phyloP scores from a whole-genome alignment of 2,329 filamentous ascomycete species.

The Aquanectria penicillioides region DNA sequence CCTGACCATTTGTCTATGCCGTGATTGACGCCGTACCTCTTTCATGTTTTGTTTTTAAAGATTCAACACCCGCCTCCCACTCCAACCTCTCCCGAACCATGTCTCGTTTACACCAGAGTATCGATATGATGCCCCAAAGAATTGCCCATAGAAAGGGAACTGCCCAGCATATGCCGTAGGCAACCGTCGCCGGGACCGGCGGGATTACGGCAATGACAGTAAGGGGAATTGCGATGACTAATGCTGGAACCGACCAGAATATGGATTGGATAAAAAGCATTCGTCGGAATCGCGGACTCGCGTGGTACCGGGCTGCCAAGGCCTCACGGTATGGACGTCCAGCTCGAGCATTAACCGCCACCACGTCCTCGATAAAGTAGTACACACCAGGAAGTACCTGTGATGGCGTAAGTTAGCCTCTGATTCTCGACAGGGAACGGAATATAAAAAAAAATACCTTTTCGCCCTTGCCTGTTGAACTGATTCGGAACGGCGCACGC shows the following conservation, averaged over 20 bases:
- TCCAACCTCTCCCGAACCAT: slow-evolving; percentile 51
- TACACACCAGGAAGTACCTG: slow-evolving; percentile 69
- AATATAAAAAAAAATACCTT: slow-evolving; percentile 43
- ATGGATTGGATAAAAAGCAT: slow-evolving; percentile 53
- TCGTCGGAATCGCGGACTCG: slow-evolving; percentile 52
- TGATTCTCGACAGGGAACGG: too few relatives aligned
- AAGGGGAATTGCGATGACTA: slow-evolving; percentile 49
- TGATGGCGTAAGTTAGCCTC: too few relatives aligned
- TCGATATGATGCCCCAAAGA: slow-evolving; percentile 48
- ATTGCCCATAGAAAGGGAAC: slow-evolving; percentile 51
- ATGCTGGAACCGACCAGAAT: slow-evolving; percentile 53
- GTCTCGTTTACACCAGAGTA: slow-evolving; percentile 49
- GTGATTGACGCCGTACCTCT: slow-evolving; percentile 9
- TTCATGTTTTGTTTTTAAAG: slow-evolving; percentile 25
- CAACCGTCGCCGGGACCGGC: slow-evolving; percentile 46
- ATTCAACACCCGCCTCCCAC: slow-evolving; percentile 46
- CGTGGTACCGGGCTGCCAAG: slow-evolving; percentile 52
- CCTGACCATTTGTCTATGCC: slow-evolving; percentile 19
- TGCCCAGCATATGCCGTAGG: slow-evolving; percentile 52
- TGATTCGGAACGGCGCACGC: slow-evolving; percentile 69
- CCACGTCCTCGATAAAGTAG: slow-evolving; percentile 74
- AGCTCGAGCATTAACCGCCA: slow-evolving; percentile 73
- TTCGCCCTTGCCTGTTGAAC: slow-evolving; percentile 68
- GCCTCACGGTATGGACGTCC: slow-evolving; percentile 55
- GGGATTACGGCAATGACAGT: slow-evolving; percentile 50